Evolutionary conservation across 176 grass and related monocot genomes (phyloP).

Genomic region (Oryza glumipatula): DNA sequence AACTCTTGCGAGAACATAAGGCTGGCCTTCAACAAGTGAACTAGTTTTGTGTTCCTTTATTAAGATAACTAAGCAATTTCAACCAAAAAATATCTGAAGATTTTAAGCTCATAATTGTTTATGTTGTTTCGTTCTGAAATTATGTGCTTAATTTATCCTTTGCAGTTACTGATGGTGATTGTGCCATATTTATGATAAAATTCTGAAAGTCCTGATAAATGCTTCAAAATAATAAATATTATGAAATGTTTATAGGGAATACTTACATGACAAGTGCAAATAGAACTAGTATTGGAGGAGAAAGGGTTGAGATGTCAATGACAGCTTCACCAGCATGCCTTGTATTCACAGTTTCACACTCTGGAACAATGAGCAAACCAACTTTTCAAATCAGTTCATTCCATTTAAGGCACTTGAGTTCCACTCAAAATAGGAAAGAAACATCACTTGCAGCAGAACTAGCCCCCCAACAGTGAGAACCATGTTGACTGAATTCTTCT

Average conservation of each 20-base stretch:
- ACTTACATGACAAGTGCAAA: constrained; percentile 71
- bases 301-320: constrained; percentile 51
- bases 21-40: not conserved
- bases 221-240: not conserved
- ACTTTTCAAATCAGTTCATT: constrained; percentile 54
- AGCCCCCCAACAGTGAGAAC: constrained; percentile 35
- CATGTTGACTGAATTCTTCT: constrained; percentile 18
- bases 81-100: not conserved
- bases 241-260: not conserved
- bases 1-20: not conserved
- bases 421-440: constrained; percentile 60
- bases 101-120: not conserved
- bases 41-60: not conserved
- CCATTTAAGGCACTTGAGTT: constrained; percentile 43
- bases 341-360: constrained; percentile 47
- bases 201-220: not conserved
- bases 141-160: not conserved
- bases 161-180: not conserved
- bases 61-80: not conserved
- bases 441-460: constrained; percentile 34
- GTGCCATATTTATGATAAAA: not conserved
- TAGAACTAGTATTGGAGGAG: constrained; percentile 54
- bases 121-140: not conserved
- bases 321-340: constrained; percentile 58
- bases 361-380: constrained; percentile 51